phyloP scores from a whole-genome alignment of 2,329 filamentous ascomycete species.

The Lasiodiplodia gonubiensis region DNA sequence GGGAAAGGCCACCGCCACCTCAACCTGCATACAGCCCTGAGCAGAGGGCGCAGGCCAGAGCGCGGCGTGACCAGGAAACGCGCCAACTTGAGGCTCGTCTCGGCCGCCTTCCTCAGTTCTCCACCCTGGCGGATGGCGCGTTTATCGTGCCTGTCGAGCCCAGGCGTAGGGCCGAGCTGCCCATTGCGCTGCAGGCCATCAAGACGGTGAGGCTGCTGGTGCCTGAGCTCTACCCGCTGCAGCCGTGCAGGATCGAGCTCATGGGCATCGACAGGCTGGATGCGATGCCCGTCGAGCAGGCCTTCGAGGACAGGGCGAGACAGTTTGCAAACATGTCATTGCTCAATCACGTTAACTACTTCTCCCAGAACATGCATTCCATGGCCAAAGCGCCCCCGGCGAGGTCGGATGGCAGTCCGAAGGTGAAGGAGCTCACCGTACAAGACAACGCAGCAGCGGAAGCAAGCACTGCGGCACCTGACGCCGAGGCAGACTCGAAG shows the following conservation, averaged over 20 bases:
- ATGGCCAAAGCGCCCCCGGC: constrained; percentile 57
- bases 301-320: constrained; percentile 66
- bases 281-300: constrained; percentile 67
- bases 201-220: constrained; percentile 72
- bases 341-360: constrained; percentile 76
- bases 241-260: constrained; percentile 69
- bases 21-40: constrained; percentile 45
- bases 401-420: constrained; percentile 7
- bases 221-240: constrained; percentile 73
- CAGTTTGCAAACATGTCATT: constrained; percentile 67
- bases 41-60: constrained; percentile 67
- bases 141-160: constrained; percentile 76
- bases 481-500: not conserved
- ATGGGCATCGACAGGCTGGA: constrained; percentile 66
- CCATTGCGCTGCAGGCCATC: constrained; percentile 64
- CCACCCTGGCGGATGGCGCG: constrained; percentile 71
- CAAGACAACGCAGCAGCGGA: not conserved
- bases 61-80: constrained; percentile 68
- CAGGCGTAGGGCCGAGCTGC: constrained; percentile 64
- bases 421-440: constrained; percentile 3
- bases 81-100: constrained; percentile 78
- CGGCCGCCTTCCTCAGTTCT: constrained; percentile 69
- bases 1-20: constrained; percentile 18
- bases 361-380: constrained; percentile 72
- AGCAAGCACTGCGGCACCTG: constrained; percentile 2